These are phyloP conservation scores for Xerocomus alliaceus DNA, from an alignment of 1,284 basidiomycete genomes.

Conservation along the genomic window DNA sequence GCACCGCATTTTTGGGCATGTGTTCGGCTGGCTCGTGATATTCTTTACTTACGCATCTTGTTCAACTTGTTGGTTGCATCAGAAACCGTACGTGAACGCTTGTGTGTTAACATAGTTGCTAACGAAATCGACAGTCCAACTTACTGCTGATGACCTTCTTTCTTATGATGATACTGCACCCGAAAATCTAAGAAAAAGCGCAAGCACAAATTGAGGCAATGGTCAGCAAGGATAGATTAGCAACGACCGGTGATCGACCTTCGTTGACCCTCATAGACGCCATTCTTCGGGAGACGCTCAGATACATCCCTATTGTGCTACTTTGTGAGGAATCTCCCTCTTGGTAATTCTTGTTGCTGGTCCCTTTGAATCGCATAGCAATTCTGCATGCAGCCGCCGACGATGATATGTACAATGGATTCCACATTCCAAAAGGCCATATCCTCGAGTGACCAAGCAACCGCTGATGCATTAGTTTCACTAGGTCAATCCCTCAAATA, in stretches of 20 bases:
- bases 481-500: too few relatives aligned
- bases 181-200: not conserved
- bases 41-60: not conserved
- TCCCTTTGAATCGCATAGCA: not conserved
- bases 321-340: not conserved
- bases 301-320: not conserved
- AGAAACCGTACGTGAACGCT: not conserved
- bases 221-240: not conserved
- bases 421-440: not conserved
- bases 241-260: not conserved
- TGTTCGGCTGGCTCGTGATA: not conserved
- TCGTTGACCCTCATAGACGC: not conserved
- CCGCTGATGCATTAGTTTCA: too few relatives aligned
- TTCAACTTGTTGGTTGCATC: not conserved
- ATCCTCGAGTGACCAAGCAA: too few relatives aligned
- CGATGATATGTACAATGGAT: not conserved
- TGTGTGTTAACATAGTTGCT: too few relatives aligned
- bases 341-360: not conserved
- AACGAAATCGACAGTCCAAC: not conserved
- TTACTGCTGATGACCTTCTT: not conserved
- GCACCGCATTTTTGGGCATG: not conserved
- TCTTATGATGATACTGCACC: not conserved
- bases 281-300: not conserved
- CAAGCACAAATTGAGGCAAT: not conserved
- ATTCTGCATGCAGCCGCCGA: not conserved